phyloP scores from a whole-genome alignment of 2,329 filamentous ascomycete species.

The Colletotrichum lindemuthianum region DNA sequence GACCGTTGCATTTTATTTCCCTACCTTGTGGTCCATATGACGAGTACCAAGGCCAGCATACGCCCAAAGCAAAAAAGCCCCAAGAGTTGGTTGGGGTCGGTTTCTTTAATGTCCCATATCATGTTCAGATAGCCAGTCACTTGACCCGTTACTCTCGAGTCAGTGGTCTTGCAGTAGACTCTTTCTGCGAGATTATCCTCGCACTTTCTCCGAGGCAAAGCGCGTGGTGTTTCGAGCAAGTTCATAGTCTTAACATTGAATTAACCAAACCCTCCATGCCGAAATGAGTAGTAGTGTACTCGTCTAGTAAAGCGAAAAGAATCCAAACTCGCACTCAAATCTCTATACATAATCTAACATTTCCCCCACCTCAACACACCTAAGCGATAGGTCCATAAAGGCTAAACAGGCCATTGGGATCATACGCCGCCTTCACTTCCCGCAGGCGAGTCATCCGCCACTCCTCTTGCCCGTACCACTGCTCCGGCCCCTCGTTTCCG shows the following conservation, averaged over 20 bases:
- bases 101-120: no score
- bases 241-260: neutral
- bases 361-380: neutral
- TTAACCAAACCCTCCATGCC: neutral
- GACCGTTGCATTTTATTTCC: no score
- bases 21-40: no score
- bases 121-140: neutral
- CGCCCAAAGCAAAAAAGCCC: no score
- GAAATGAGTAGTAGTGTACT: neutral
- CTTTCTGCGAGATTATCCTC: constrained; percentile 1
- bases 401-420: constrained; percentile 54
- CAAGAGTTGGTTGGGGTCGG: no score
- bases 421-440: constrained; percentile 58
- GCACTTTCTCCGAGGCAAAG: neutral
- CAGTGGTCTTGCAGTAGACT: neutral
- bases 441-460: constrained; percentile 59
- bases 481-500: constrained; percentile 53
- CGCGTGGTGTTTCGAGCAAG: neutral
- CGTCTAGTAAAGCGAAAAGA: neutral
- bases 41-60: no score
- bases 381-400: constrained; percentile 52
- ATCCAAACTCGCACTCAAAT: neutral
- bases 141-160: neutral
- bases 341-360: neutral
- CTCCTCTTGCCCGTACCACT: constrained; percentile 58